Percentiles rank a stretch among this genome's conserved stretches.
Evolutionary conservation across 805 yeast genomes (phyloP).

Genomic region (Nakazawaea laoshanensis): DNA sequence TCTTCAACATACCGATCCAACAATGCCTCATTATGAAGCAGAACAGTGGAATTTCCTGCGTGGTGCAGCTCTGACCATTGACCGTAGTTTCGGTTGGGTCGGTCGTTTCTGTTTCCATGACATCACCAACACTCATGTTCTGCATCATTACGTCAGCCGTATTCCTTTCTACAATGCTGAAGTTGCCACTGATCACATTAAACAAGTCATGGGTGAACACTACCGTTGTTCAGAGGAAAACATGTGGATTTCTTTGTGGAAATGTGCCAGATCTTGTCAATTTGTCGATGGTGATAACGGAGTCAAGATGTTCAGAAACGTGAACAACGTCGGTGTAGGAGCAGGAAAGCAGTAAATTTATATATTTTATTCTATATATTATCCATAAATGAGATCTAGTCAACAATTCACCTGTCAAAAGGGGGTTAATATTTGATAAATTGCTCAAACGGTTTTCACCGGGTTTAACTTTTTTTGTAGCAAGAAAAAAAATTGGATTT

Average conservation of each 20-base stretch:
- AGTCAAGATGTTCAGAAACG: slow-evolving; percentile 58
- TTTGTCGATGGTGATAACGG: slow-evolving; percentile 65
- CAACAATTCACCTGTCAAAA: no score
- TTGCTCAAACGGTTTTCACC: no score
- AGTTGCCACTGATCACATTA: slow-evolving; percentile 43
- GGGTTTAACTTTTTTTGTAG: no score
- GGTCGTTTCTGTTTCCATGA: slow-evolving; percentile 80
- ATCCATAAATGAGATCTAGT: no score
- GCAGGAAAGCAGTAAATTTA: slow-evolving; percentile 3
- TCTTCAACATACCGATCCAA: slow-evolving; percentile 75
- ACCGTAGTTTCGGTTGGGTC: slow-evolving; percentile 73
- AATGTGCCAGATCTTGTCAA: slow-evolving; percentile 54
- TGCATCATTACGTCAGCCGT: slow-evolving; percentile 47
- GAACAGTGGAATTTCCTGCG: slow-evolving; percentile 77
- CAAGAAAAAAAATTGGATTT: no score
- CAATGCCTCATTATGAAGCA: slow-evolving; percentile 73
- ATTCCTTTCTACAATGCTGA: slow-evolving; percentile 50
- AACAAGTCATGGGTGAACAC: slow-evolving; percentile 43
- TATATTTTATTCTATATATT: neutral
- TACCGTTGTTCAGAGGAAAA: slow-evolving; percentile 41
- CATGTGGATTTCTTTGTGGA: slow-evolving; percentile 54
- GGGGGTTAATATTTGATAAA: no score
- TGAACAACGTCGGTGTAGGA: slow-evolving; percentile 38
- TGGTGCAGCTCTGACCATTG: slow-evolving; percentile 88
- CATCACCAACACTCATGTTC: slow-evolving; percentile 60